Evolutionary conservation across 78 protist genomes (phyloP).

Genomic region (Dictyostelium intermedium): DNA sequence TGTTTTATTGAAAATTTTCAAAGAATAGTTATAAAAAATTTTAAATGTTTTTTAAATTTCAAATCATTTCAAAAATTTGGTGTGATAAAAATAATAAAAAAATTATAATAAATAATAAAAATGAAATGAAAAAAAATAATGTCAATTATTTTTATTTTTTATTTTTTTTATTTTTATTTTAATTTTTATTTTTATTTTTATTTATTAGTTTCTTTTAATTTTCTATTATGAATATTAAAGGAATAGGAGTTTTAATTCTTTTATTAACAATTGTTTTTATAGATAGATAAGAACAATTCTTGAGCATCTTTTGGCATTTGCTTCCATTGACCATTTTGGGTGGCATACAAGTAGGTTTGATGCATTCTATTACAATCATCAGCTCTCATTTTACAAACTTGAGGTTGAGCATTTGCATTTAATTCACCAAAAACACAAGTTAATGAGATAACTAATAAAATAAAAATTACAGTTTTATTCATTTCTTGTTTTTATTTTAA

Average conservation of each 20-base stretch:
- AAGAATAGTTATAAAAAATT: background rate
- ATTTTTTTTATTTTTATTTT: no score
- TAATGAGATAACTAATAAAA: background rate
- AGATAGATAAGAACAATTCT: background rate
- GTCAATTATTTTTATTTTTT: no score
- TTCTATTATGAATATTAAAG: background rate
- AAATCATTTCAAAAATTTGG: no score
- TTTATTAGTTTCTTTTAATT: no score
- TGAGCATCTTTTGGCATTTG: background rate
- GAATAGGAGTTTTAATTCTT: background rate
- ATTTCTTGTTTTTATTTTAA: background rate
- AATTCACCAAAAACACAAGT: background rate
- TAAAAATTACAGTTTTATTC: background rate
- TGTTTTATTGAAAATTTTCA: background rate
- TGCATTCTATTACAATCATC: background rate
- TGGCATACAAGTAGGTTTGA: background rate
- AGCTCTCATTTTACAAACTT: background rate
- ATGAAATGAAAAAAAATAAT: no score
- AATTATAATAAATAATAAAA: no score
- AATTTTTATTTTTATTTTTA: background rate
- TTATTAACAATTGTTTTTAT: background rate
- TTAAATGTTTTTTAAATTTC: no score
- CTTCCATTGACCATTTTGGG: background rate
- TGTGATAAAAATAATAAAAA: no score
- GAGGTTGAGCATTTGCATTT: background rate